Percentiles rank a stretch among this genome's conserved stretches.
phyloP scores from a whole-genome alignment of 768 basidiomycete species.

The Suillus subaureus region DNA sequence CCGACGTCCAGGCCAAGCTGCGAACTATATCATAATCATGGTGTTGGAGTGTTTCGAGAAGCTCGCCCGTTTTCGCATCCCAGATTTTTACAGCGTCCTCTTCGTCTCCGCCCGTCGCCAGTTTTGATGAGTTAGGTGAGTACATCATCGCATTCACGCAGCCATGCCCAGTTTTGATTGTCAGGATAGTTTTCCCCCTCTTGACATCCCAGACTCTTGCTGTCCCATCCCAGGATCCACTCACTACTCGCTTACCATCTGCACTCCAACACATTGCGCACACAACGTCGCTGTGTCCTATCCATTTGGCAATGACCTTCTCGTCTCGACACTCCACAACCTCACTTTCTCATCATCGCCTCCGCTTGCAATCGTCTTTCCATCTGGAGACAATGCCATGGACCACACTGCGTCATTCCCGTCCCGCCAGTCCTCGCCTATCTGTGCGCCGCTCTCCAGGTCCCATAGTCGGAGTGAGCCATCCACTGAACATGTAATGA shows the following conservation, averaged over 20 bases:
- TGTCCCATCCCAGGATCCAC: background rate
- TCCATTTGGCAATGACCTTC: background rate
- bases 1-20: background rate
- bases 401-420: background rate
- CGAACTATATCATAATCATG: fast-evolving
- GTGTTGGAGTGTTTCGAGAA: background rate
- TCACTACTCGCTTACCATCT: background rate
- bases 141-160: background rate
- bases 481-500: background rate
- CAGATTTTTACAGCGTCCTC: background rate
- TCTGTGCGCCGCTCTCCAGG: background rate
- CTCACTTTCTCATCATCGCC: background rate
- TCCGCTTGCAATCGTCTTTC: background rate
- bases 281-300: background rate
- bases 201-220: background rate
- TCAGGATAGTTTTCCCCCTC: background rate
- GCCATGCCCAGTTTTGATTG: background rate
- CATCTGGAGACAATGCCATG: background rate
- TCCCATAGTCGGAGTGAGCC: background rate
- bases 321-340: background rate
- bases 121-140: background rate
- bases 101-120: background rate
- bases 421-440: background rate
- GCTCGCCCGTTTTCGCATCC: background rate
- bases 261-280: background rate